Evolutionary conservation across 176 grass and related monocot species (phyloP), one percentile per base, ranked within the genome.

Genomic region (Eleusine coracana): DNA sequence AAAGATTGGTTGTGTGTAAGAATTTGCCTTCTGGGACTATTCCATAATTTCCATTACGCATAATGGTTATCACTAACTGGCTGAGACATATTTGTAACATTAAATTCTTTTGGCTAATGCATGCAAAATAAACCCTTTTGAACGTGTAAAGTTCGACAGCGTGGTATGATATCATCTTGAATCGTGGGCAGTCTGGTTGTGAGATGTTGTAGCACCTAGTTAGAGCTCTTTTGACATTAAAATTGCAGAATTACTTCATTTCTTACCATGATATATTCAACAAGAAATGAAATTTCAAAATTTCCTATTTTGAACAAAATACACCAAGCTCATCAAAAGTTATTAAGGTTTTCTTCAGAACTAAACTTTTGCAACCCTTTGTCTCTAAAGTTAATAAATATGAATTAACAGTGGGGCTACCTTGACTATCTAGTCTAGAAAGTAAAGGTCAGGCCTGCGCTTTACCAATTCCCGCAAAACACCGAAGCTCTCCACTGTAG

Each of bases 141-240:
- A 72, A n/a, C 63, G 5, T 46, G 52, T 52, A 20, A 10, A 71
- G 52, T 78, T 85, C 52, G 49, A 49, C 40, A 62, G 20, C 12
- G 7, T 50, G 4, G 6, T 79, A 51, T 51, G 62, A 12, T 67
- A 10, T 66, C 3, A 21, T 58, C 55, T 39, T 11, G 9, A 56
- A n/a, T 49, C 1, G 69, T 2, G 6, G 38, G 17, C 16, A 23
- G 18, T 50, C 61, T 17, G 37, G 16, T 14, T 80, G 3, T 80
- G 15, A 55, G 45, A 16, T 25, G 21, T 1, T 55, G 17, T 41
- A 69, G 48, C 78, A 28, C 37, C 20, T 23, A 23, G 6, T 4
- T 40, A 54, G 29, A 46, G 49, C 20, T 69, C 7, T 41, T 52
- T 18, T 55, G 46, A 40, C 36, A 39, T 69, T 68, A 21, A 61